Percentiles rank a stretch among this genome's conserved stretches.
Evolutionary conservation across 148 eudicot genomes (phyloP).

Genomic region (Chenopodium quinoa): DNA sequence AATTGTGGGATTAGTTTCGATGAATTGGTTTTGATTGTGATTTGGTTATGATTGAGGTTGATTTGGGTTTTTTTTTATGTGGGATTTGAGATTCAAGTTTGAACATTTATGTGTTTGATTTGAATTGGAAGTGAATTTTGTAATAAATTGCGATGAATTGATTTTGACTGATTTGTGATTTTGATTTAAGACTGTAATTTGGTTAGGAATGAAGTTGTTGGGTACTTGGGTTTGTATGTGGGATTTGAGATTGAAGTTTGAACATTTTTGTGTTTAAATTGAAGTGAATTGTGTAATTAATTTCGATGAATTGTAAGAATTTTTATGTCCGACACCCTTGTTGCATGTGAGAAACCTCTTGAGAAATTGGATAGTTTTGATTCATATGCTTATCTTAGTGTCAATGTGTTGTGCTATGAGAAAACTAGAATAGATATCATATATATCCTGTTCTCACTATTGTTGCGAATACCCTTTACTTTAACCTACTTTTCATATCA

Average conservation of each 20-base stretch:
- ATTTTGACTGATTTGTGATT: neutral
- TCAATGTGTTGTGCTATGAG: neutral
- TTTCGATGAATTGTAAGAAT: too few species aligned
- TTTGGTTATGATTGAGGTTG: neutral
- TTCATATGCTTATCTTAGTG: neutral
- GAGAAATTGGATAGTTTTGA: neutral
- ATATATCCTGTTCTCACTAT: neutral
- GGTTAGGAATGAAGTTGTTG: neutral
- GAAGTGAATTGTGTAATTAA: too few species aligned
- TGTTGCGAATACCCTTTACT: neutral
- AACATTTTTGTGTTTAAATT: too few species aligned
- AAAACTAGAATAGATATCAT: neutral
- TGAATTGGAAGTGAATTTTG: neutral
- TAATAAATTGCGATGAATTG: neutral
- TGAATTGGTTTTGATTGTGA: neutral
- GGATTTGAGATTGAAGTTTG: neutral
- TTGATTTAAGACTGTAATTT: neutral
- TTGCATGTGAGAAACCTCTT: neutral
- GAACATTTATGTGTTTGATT: neutral
- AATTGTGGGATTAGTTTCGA: neutral
- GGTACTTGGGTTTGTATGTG: neutral
- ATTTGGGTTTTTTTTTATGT: too few species aligned
- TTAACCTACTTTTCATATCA: neutral
- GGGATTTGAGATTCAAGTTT: neutral
- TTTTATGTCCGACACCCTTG: neutral